Base-by-base conservation (phyloP, 1,284 basidiomycete genomes). In the Ceratobasidium theobromae region DNA sequence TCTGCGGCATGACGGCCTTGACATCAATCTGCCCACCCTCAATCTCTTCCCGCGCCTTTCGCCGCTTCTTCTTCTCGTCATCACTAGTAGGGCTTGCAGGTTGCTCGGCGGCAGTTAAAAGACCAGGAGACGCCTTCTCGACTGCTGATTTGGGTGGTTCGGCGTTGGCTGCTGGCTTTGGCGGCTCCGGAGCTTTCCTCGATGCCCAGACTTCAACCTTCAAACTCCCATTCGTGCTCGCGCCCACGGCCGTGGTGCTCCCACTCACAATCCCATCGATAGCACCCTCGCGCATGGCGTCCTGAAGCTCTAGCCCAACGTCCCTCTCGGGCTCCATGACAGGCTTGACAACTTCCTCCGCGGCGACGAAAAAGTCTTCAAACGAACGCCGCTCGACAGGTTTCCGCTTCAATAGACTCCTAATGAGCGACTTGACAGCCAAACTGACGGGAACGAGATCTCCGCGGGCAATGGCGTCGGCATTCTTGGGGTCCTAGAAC, bases 381-480 rank as follows among this genome's bases (percentile, higher is more conserved):
- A 96, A 99, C 69, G 83, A 87, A 58, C 93, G 88, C 2, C 97
- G 84, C 74, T 98, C 90, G 0, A 83, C 83, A 0, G 96, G 94
- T 45, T 89, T 85, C 35, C 92, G 86, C 75, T 90, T 95, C 48
- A 99, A 80, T 48, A 99, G 79, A 21, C 80, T 77, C 2, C 93
- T 84, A 46, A 99, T 94, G 54, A 99, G 85, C 32, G 83, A 82
- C 79, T 99, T 98, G 76, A 99, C 84, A 73, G 98, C 96, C 1
- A 77, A 74, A 0, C 93, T 85, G 9, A 98, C 93, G 0, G 83
- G 79, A 11, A 79, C 66, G 74, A 12, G 81, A 72, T 64, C 60
- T 3, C 60, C 60, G n/a, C 60, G 60, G 16, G 60, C 60, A 43
- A 64, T 64, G 16, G 60, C 60, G 28, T 64, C 60, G 18, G 60